Evolutionary conservation across 257 asterid genomes (phyloP), one percentile per base, ranked within the genome.

Genomic region (Nemophila menziesii): DNA sequence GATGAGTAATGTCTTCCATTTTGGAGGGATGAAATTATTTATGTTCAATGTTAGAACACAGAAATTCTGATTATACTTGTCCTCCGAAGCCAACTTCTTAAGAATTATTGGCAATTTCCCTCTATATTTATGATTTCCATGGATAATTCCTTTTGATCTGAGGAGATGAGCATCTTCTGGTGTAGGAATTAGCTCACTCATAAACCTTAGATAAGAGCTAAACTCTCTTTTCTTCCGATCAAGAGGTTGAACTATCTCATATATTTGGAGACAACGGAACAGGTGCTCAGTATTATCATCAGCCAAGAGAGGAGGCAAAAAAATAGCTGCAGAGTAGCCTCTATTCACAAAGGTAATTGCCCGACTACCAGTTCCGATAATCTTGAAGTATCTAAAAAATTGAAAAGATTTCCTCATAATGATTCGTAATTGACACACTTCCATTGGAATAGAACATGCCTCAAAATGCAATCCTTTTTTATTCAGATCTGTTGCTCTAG

Each of bases 151-250:
- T 14, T 39, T 5, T 3, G 8, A 39, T 14, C 17, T 5, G 16
- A 39, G 44, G 44, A 39, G 12, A 14, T 19, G 15, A 3, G 44
- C 44, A 39, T 39, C 44, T 39, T 39, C n/a, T n/a, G n/a, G n/a
- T n/a, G n/a, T n/a, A n/a, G n/a, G n/a, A n/a, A n/a, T n/a, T n/a
- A n/a, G n/a, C 22, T 39, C 44, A 5, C 19, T 16, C 44, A 39
- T 39, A 21, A 39, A 39, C 19, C 20, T 10, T 3, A 39, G 7
- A 39, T 39, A 39, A 16, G 44, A 39, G 18, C 20, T 39, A 8
- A 39, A 3, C 13, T 39, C 44, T 2, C 44, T 18, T 39, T 39
- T 8, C 16, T 39, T 39, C 44, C 17, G 11, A 39, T 39, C 44
- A 8, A 39, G 9, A 5, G 8, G 16, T n/a, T 39, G 44, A 39